Evolutionary conservation across 768 basidiomycete species (phyloP).

Genomic region (Trametes meyenii): DNA sequence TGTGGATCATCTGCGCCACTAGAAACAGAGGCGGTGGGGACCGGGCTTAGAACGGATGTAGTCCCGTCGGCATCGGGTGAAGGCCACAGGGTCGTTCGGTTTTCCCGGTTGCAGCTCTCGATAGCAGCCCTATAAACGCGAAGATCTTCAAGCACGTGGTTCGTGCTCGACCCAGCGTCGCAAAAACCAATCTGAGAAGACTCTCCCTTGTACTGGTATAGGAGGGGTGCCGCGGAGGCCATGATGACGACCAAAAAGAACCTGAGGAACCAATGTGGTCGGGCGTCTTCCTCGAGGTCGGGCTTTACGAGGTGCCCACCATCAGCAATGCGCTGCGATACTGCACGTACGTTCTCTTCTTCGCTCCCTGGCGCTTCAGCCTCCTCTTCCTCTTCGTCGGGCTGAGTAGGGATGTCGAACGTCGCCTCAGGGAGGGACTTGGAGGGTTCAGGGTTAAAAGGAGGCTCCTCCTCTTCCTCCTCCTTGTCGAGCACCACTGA

Average conservation of each 20-base stretch:
- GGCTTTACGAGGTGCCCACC: slow-evolving; percentile 32
- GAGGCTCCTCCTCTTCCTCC: slow-evolving; percentile 15
- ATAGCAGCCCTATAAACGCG: slow-evolving; percentile 49
- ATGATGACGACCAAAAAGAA: slow-evolving; percentile 44
- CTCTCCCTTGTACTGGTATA: slow-evolving; percentile 61
- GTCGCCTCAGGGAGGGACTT: background rate
- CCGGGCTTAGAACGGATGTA: slow-evolving; percentile 16
- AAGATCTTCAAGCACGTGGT: slow-evolving; percentile 52
- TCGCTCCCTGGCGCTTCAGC: slow-evolving; percentile 18
- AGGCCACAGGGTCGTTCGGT: slow-evolving; percentile 49
- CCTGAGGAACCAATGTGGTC: slow-evolving; percentile 39
- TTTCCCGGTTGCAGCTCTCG: slow-evolving; percentile 58
- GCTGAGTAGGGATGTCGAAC: background rate
- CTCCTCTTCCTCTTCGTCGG: slow-evolving; percentile 23
- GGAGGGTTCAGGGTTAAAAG: background rate
- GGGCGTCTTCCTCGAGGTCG: background rate
- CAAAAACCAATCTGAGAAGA: slow-evolving; percentile 80
- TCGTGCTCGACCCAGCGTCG: slow-evolving; percentile 63
- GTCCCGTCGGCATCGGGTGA: slow-evolving; percentile 27
- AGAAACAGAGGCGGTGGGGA: slow-evolving; percentile 13
- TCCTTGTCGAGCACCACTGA: slow-evolving; percentile 18
- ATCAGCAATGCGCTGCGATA: slow-evolving; percentile 44
- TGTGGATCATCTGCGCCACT: background rate
- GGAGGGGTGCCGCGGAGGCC: slow-evolving; percentile 21
- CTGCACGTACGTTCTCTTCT: slow-evolving; percentile 35